Evolutionary conservation across 2,329 filamentous ascomycete species (phyloP).

Genomic region (Fusarium bulbicola): DNA sequence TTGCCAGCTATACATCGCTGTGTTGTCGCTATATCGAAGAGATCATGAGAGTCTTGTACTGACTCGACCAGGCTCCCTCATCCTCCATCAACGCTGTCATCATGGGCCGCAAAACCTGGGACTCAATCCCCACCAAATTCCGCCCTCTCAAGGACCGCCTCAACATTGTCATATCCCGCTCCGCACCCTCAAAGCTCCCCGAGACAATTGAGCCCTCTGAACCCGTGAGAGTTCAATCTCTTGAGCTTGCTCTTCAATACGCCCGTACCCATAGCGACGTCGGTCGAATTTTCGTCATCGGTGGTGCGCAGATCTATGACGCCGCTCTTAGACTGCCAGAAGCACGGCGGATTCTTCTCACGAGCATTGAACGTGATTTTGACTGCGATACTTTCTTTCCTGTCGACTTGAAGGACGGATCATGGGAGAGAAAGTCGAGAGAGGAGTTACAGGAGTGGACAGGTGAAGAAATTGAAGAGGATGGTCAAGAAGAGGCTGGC

Average conservation of each 20-base stretch:
- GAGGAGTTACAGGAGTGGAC: slow-evolving; percentile 69
- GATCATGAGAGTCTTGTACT: not conserved
- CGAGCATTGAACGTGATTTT: slow-evolving; percentile 73
- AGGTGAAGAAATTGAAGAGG: slow-evolving; percentile 69
- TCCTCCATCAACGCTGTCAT: slow-evolving; percentile 76
- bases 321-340: slow-evolving; percentile 69
- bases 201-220: slow-evolving; percentile 37
- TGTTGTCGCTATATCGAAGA: not conserved
- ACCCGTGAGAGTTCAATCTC: slow-evolving; percentile 66
- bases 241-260: slow-evolving; percentile 65
- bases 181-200: slow-evolving; percentile 42
- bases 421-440: slow-evolving; percentile 65
- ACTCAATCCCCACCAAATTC: slow-evolving; percentile 82
- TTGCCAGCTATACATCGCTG: not conserved
- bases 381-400: slow-evolving; percentile 82
- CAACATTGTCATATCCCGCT: slow-evolving; percentile 82
- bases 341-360: slow-evolving; percentile 73
- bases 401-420: slow-evolving; percentile 58
- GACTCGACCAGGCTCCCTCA: slow-evolving; percentile 42
- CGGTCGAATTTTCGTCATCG: slow-evolving; percentile 83
- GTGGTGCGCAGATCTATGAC: slow-evolving; percentile 85
- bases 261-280: slow-evolving; percentile 54
- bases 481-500: slow-evolving; percentile 68
- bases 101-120: slow-evolving; percentile 98
- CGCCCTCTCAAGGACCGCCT: slow-evolving; percentile 81